Base-by-base conservation (phyloP, 139 green algal species). In the Trebouxia sp. region DNA sequence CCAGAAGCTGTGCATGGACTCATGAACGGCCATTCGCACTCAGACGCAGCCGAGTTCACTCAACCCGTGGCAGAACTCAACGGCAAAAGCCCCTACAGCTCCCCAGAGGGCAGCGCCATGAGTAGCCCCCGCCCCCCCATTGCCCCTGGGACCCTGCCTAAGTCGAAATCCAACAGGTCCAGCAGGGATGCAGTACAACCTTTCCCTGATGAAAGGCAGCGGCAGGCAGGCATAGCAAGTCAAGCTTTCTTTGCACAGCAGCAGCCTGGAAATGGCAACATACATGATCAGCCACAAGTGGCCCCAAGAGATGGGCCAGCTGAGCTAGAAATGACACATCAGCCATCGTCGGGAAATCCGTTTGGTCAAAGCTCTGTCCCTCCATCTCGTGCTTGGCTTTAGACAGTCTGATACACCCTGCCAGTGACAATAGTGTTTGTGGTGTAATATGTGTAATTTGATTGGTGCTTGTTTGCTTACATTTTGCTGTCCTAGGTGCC, bases 281-380 rank as follows among this genome's bases (percentile, higher is more conserved):
- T 53, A 14, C 15, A 26, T 14, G 62, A 72, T 72, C 62, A 45
- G 62, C 62, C 62, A 1, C 32, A 72, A 35, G 11, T 72, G 1
- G 62, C 62, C 3, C 62, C 62, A 5, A 30, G 42, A 45, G 62
- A 72, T 35, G 43, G 20, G 32, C 62, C 62, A 30, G 62, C 62
- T 72, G 62, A 72, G 32, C 35, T 72, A 35, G 62, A 72, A 15
- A 72, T 72, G 62, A 72, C 62, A 30, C 62, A 39, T 45, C 62
- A 72, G 20, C 62, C 62, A 12, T 30, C 15, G 4, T 35, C 62
- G 26, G 62, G 62, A 14, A 72, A 72, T 22, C 62, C 62, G 7
- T 72, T 43, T 45, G 62, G 62, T 12, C 62, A 72, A 28, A n/a
- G 11, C 11, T 28, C 62, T 30, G 20, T 9, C 14, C 35, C 62